Evolutionary conservation across 1,284 basidiomycete species (phyloP), one percentile per base, ranked within the genome.

Genomic region (Ceratobasidium papillatum): DNA sequence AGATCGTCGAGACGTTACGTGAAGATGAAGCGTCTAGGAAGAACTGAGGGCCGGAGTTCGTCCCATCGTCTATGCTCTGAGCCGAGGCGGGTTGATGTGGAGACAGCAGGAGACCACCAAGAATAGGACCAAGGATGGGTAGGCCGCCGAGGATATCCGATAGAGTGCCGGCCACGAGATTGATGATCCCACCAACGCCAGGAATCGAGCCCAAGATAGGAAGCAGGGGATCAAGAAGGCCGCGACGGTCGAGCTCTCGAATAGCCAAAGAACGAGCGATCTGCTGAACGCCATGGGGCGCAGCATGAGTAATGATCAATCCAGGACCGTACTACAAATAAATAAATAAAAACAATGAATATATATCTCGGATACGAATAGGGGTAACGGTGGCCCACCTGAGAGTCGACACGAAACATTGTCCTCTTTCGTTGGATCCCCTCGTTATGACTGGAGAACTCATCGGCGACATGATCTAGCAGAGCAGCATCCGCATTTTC

Each of bases 41-140:
- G 34, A 41, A 72, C 32, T 72, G 47, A n/a, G 43, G 8, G 27
- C n/a, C 34, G 3, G 32, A 0, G 14, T 49, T 25, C 27, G 25
- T 14, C 4, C 38, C 56, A 32, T 49, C 54, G 0, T 17, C 41
- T n/a, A 68, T 30, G 8, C 51, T 38, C 27, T 68, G 65, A 14
- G 65, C 51, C 34, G 49, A 38, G 19, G 43, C 68, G 17, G 68
- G 38, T 19, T 30, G 32, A 30, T 56, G 68, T 8, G 56, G 54
- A 17, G 68, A 59, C 1, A 72, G 38, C 22, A 72, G 54, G 2
- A 72, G 56, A 1, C 43, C 56, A 1, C 68, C 68, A 9, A 72
- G 68, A 17, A 72, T 32, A 14, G 68, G 68, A 5, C 68, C 68
- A 38, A 72, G 27, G 22, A 72, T 72, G 1, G 68, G 68, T 14